Evolutionary conservation across 106 monocot genomes (phyloP), one percentile per base, ranked within the genome.

Genomic region (Agapanthus africanus): DNA sequence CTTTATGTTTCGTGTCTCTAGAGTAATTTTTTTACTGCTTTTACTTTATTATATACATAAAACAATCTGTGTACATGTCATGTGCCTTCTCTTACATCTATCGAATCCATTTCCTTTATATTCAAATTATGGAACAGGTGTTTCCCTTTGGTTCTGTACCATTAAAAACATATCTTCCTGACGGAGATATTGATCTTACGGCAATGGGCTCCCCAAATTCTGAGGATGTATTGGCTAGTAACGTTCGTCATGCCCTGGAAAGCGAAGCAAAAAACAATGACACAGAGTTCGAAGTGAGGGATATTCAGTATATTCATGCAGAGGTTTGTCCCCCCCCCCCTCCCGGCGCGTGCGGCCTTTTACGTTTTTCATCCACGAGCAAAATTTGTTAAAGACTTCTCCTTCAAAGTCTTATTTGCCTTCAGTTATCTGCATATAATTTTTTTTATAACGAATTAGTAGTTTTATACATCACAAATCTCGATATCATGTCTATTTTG

Each of bases 111-210:
- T 57, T 4, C 11, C 36, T 52, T 9, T 52, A n/a, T 23, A 11
- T 61, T 14, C 35, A 18, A 35, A 65, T 2, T 65, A 23, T 54
- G 65, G 39, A 13, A 36, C 83, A 99, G 97, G 80, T 92, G 14
- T 81, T 90, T 67, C 78, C 97, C 60, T 99, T 85, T 71, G 97
- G 97, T 37, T 99, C 97, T 9, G 92, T 99, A 23, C 97, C 97
- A 68, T 61, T 99, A 70, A 99, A 90, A 74, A 92, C 97, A 33
- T 99, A 92, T 81, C 92, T 99, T 70, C 97, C 97, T 23, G 97
- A 99, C 78, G 97, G 97, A 37, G 97, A 99, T 54, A 87, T 99
- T 73, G 97, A 99, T 74, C 76, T 99, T 44, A 99, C 92, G 69
- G 84, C 85, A 54, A 31, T 92, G 73, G 73, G 74, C 30, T 30